Base-by-base conservation (phyloP, 352 stramenopile species). In the Pythium sp. region DNA sequence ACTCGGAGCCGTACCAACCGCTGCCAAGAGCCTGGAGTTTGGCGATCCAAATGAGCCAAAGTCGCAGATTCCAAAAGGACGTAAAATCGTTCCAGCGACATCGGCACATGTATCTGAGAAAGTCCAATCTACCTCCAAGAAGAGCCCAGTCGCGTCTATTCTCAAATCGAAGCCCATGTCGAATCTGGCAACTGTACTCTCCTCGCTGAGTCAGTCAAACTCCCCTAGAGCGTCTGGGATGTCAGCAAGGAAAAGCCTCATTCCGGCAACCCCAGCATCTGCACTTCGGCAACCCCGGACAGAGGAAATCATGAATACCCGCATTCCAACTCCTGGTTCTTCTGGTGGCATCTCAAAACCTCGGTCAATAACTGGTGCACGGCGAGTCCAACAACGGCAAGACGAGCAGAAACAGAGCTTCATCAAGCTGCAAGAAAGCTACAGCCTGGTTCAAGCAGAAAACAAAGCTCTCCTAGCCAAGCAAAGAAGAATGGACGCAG, bases 11-110 rank as follows among this genome's bases (percentile, higher is more conserved):
- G 57, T 30, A 20, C 34, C 54, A 49, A 46, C 62, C 30, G 65
- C 68, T 34, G 49, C 75, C 15, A 84, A 85, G 55, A 77, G 22
- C 5, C 49, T 79, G 18, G 51, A 76, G 49, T 69, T 75, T 65
- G 66, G 65, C 49, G 69, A 73, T 22, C 34, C 61, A 36, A 67
- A 47, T 49, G 49, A 49, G 22, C 58, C 56, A 15, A 71, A 67
- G 41, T 63, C 53, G 0, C 32, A 43, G 41, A 24, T 58, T 41
- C 30, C 28, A 61, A 53, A 54, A 67, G 49, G 12, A 53, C 46
- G 46, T 41, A 62, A 46, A 11, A 14, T 5, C 24, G 32, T 9
- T 30, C 18, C 14, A 15, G 26, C 14, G 24, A 61, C 24, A 43
- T 46, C 18, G 53, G 22, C 9, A 58, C 22, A 24, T 26, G 26